Evolutionary conservation across 1,284 basidiomycete genomes (phyloP), one percentile per base, ranked within the genome.

Genomic region (Papiliotrema fonsecae): DNA sequence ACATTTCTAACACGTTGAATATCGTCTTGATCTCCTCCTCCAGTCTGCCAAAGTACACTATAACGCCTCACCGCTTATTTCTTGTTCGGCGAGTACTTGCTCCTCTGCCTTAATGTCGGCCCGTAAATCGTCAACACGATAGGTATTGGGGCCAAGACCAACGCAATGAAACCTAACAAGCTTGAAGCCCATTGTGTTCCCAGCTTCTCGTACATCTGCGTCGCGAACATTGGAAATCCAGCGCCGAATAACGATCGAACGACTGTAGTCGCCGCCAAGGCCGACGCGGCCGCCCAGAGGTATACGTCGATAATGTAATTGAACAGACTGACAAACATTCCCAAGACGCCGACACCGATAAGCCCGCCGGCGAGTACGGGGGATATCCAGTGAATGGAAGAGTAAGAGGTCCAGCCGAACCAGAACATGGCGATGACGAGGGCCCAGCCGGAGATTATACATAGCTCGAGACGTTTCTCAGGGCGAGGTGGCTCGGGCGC

Each of bases 251-350:
- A 42, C 1, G 75, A 76, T 50, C 30, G 34, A 16, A 42, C 22
- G 28, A 49, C 47, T 52, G 59, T 80, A 50, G 74, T 75, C 34
- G 69, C 75, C 0, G 78, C 72, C 1, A 81, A 65, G 1, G 78
- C 79, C 2, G 70, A 73, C 24, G 78, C 77, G 1, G 78, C 77
- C 11, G 73, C 69, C 61, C 71, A 69, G n/a, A 79, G 65, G 55
- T 79, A 79, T 6, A 73, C 69, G 56, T 79, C 78, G 56, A 79
- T 74, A 54, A 79, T 70, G 60, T 65, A 76, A 67, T 75, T 74
- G 64, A 74, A 74, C 19, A 67, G 58, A 22, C 21, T 30, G 22
- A 78, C 67, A 65, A 80, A 80, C 81, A 85, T 81, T 54, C 81
- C 45, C 10, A 34, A 27, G 7, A 47, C 32, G 24, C 32, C 58